Evolutionary conservation across 2,329 filamentous ascomycete species (phyloP).

Genomic region (Aspergillus latus): DNA sequence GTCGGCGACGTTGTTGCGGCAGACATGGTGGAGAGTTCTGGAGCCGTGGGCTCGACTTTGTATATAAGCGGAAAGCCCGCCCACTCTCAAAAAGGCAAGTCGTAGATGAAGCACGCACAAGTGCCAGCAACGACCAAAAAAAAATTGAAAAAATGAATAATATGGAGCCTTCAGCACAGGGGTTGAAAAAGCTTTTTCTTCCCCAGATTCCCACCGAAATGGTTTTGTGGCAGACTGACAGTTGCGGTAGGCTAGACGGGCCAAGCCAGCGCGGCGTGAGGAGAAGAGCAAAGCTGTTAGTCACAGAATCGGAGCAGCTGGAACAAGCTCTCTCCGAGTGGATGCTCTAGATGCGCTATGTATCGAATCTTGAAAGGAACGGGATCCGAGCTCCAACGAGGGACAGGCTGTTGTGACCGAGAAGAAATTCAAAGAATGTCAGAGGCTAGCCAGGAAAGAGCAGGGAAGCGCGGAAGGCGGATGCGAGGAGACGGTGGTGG

Average conservation of each 20-base stretch:
- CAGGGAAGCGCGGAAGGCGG: neutral
- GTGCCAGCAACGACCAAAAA: slow-evolving; percentile 10
- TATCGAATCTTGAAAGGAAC: slow-evolving; percentile 11
- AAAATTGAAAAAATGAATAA: neutral
- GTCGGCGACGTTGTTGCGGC: slow-evolving; percentile 26
- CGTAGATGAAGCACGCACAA: neutral
- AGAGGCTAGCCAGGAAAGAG: neutral
- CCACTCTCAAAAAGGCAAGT: slow-evolving; percentile 20
- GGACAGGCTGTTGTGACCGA: slow-evolving; percentile 3
- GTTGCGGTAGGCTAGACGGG: slow-evolving; percentile 11
- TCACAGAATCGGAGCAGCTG: too few relatives aligned
- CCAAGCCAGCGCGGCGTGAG: slow-evolving; percentile 13
- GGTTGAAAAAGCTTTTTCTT: slow-evolving; percentile 26
- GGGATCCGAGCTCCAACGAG: slow-evolving; percentile 6
- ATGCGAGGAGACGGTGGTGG: slow-evolving; percentile 3
- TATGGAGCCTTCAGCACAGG: slow-evolving; percentile 9
- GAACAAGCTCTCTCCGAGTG: neutral
- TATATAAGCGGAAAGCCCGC: slow-evolving; percentile 19
- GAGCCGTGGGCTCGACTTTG: slow-evolving; percentile 18
- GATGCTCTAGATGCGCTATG: neutral
- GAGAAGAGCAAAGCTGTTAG: slow-evolving; percentile 2
- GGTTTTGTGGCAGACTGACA: slow-evolving; percentile 18
- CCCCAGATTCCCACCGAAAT: slow-evolving; percentile 32
- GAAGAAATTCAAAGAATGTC: neutral
- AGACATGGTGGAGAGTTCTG: slow-evolving; percentile 29